A percentile compares a stretch with the other conserved stretches of the same genome.
phyloP scores from a whole-genome alignment of 2,329 filamentous ascomycete genomes.

The Fusarium tjaetaba region DNA sequence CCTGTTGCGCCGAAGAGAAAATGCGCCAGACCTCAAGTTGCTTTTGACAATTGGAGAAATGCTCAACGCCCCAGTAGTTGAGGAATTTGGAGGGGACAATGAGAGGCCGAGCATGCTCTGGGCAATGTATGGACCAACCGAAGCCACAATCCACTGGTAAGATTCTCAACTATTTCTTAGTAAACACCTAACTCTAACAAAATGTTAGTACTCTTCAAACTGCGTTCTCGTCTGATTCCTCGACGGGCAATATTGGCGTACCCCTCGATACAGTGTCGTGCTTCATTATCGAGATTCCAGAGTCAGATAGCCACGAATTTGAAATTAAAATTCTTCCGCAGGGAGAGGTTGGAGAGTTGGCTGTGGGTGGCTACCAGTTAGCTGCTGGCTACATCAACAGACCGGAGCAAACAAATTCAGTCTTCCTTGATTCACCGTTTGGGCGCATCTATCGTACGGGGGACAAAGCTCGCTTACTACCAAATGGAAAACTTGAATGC shows the following conservation, averaged over 20 bases:
- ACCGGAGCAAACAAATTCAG: conserved; percentile 74
- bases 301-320: conserved; percentile 23
- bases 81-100: conserved; percentile 76
- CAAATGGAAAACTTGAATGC: conserved; percentile 80
- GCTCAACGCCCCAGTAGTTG: conserved; percentile 80
- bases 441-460: conserved; percentile 85
- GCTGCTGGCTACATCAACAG: conserved; percentile 86
- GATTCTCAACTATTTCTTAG: conserved; percentile 14
- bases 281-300: conserved; percentile 69
- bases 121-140: conserved; percentile 95
- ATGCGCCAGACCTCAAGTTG: conserved; percentile 74
- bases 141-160: conserved; percentile 87
- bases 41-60: conserved; percentile 93
- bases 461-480: conserved; percentile 77
- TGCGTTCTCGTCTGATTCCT: conserved; percentile 64
- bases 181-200: not conserved
- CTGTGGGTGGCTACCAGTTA: conserved; percentile 81
- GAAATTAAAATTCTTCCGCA: conserved; percentile 66
- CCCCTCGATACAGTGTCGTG: conserved; percentile 85
- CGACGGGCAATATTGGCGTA: conserved; percentile 76
- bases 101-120: conserved; percentile 73
- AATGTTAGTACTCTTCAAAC: conserved; percentile 72
- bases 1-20: conserved; percentile 72
- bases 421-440: conserved; percentile 75
- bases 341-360: conserved; percentile 81